Evolutionary conservation across 129 eudicot species (phyloP).

Genomic region (Artemisia annua): DNA sequence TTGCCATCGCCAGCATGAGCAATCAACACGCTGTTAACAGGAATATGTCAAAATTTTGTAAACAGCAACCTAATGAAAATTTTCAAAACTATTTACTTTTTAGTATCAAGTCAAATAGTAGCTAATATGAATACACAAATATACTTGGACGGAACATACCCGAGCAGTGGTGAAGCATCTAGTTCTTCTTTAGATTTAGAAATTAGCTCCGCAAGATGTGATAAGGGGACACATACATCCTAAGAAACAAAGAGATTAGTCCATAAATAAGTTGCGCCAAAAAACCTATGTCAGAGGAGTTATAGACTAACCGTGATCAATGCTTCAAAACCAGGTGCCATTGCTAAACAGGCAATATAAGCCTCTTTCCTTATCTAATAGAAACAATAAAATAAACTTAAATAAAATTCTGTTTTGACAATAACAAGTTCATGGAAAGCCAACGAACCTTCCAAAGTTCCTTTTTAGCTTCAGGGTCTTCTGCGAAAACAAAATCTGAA

Average conservation of each 20-base stretch:
- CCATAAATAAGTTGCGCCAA: too few species aligned
- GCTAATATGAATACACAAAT: neutral
- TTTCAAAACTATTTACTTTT: neutral
- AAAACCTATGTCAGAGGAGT: neutral
- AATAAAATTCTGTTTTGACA: neutral
- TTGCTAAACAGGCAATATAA: constrained; percentile 94
- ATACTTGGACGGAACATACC: constrained; percentile 43
- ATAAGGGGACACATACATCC: constrained; percentile 99
- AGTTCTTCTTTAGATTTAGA: constrained; percentile 69
- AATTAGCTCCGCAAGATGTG: constrained; percentile 79
- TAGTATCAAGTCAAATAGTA: too few species aligned
- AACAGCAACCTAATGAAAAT: too few species aligned
- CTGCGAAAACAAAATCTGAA: constrained; percentile 90
- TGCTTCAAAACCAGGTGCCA: constrained; percentile 84
- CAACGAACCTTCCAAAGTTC: constrained; percentile 94
- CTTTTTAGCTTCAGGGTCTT: constrained; percentile 83
- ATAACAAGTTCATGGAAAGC: neutral
- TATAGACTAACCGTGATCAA: constrained; percentile 72
- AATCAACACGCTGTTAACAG: constrained; percentile 63
- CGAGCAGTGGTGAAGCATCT: constrained; percentile 68
- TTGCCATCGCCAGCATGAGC: constrained; percentile 99
- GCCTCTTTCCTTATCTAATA: constrained; percentile 95
- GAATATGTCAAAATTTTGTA: neutral
- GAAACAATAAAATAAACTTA: neutral
- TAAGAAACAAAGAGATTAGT: constrained; percentile 27